phyloP scores from a whole-genome alignment of 495 filamentous ascomycete genomes.

The Talaromyces liani region DNA sequence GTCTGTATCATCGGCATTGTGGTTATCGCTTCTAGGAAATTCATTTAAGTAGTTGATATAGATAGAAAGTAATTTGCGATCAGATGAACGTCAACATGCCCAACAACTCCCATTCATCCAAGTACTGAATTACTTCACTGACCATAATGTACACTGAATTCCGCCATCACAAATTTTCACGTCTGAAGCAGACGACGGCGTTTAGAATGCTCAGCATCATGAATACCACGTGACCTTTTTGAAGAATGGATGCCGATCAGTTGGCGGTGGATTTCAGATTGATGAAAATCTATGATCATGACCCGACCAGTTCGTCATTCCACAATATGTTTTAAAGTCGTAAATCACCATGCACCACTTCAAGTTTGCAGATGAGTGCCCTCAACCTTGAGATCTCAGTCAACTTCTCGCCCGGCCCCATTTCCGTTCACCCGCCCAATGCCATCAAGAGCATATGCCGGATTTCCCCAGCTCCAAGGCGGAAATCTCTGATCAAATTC shows the following conservation, averaged over 20 bases:
- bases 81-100: background rate
- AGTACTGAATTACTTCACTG: background rate
- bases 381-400: slow-evolving; percentile 11
- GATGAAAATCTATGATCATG: slow-evolving; percentile 28
- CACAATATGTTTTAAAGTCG: slow-evolving; percentile 23
- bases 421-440: slow-evolving; percentile 31
- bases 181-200: background rate
- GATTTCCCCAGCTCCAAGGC: slow-evolving; percentile 31
- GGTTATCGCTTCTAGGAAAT: background rate
- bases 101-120: background rate
- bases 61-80: background rate
- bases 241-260: background rate
- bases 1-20: too few relatives aligned
- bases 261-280: slow-evolving; percentile 9
- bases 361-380: slow-evolving; percentile 14
- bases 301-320: slow-evolving; percentile 22
- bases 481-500: slow-evolving; percentile 21
- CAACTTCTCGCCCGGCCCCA: background rate
- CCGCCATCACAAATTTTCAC: background rate
- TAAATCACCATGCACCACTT: slow-evolving; percentile 18
- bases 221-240: background rate
- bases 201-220: background rate
- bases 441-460: slow-evolving; percentile 39
- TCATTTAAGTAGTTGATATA: background rate
- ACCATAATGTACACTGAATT: background rate